Percentiles rank a stretch among this genome's conserved stretches.
Evolutionary conservation across 176 grass and related monocot species (phyloP).

Genomic region (Raddia guianensis): DNA sequence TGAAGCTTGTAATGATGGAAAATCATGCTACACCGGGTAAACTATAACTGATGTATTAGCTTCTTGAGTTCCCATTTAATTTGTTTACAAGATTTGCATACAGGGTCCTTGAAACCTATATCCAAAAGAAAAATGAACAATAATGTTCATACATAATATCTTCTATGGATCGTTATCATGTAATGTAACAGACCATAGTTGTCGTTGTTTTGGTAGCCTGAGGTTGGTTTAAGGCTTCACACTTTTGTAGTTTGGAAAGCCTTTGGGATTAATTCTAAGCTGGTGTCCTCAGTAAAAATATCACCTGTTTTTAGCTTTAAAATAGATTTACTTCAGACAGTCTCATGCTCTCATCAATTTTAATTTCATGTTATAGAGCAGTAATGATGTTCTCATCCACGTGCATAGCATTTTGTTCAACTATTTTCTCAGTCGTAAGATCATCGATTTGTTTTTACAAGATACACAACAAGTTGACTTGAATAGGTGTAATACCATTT

Average conservation of each 20-base stretch:
- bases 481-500: neutral
- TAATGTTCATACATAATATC: neutral
- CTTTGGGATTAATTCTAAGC: neutral
- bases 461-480: neutral
- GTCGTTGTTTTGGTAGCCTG: neutral
- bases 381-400: neutral
- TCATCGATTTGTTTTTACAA: slow-evolving; percentile 1
- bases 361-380: neutral
- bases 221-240: neutral
- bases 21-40: slow-evolving; percentile 63
- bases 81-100: slow-evolving; percentile 13
- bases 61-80: slow-evolving; percentile 27
- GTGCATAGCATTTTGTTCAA: neutral
- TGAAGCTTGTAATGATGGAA: slow-evolving; percentile 70
- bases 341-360: neutral
- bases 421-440: slow-evolving; percentile 15
- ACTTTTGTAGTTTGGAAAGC: neutral
- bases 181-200: neutral
- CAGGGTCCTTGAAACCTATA: neutral
- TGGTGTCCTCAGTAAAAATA: neutral
- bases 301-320: neutral
- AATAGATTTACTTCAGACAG: neutral
- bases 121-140: neutral
- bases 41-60: slow-evolving; percentile 13
- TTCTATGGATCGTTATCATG: neutral